phyloP scores from a whole-genome alignment of 192 early-diverging fungal species.

The Backusella liffmaniae region DNA sequence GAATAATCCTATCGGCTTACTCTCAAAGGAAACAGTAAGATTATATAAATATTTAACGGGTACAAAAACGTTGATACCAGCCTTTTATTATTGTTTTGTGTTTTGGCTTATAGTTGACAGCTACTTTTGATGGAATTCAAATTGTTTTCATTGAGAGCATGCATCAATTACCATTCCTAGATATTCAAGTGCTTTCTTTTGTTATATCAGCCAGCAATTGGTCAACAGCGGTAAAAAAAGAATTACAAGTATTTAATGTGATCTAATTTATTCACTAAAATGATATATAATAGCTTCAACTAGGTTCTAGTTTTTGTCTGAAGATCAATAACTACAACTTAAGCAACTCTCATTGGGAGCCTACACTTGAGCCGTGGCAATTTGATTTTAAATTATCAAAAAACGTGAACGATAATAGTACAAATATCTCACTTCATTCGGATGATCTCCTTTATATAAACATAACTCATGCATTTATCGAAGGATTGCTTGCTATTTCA shows the following conservation, averaged over 20 bases:
- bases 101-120: constrained; percentile 15
- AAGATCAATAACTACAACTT: constrained; percentile 81
- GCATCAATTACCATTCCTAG: constrained; percentile 78
- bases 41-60: not conserved
- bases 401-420: constrained; percentile 10
- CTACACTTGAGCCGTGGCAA: constrained; percentile 76
- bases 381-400: constrained; percentile 43
- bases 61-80: not conserved
- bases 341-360: constrained; percentile 91
- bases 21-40: constrained; percentile 33
- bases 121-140: constrained; percentile 50
- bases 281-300: constrained; percentile 30
- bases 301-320: constrained; percentile 56
- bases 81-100: not conserved
- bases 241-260: not conserved
- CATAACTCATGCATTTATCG: constrained; percentile 63
- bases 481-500: constrained; percentile 37
- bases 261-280: not conserved
- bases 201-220: constrained; percentile 70
- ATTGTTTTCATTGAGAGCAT: constrained; percentile 82
- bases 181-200: constrained; percentile 65
- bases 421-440: constrained; percentile 56
- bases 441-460: constrained; percentile 69
- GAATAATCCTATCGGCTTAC: constrained; percentile 23
- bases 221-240: constrained; percentile 46